Evolutionary conservation across 1,284 basidiomycete species (phyloP).

Genomic region (Cutaneotrichosporon sp.): DNA sequence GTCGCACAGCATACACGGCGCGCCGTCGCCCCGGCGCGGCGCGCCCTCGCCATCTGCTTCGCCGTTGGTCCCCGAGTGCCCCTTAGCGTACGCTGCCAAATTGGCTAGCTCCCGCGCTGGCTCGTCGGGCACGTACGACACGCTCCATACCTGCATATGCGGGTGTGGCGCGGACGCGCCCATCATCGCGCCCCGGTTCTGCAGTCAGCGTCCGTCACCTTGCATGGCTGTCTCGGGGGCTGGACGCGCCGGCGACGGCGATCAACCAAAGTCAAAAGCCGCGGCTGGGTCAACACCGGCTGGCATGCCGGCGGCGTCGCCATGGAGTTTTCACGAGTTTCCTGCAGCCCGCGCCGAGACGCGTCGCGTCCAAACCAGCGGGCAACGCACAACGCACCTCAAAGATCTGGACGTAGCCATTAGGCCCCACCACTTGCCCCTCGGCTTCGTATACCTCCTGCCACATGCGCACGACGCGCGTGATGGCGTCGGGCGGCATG

Average conservation of each 20-base stretch:
- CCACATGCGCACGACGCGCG: constrained; percentile 72
- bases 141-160: constrained; percentile 86
- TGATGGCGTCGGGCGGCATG: constrained; percentile 60
- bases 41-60: constrained; percentile 41
- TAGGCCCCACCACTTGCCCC: constrained; percentile 48
- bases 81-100: constrained; percentile 54
- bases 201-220: constrained; percentile 6
- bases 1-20: constrained; percentile 74
- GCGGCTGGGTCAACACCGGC: no score
- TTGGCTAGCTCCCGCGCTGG: constrained; percentile 62
- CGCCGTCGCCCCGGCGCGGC: constrained; percentile 52
- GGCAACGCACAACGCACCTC: constrained; percentile 55
- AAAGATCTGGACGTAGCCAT: constrained; percentile 79
- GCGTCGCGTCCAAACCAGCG: no score
- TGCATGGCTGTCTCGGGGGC: no score
- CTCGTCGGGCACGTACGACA: constrained; percentile 67
- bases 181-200: constrained; percentile 96
- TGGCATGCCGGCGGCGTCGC: no score
- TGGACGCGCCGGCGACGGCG: no score
- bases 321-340: no score
- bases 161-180: constrained; percentile 95
- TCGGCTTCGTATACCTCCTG: constrained; percentile 59
- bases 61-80: not conserved
- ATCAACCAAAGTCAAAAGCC: no score
- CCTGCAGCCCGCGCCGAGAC: no score